These are phyloP conservation scores for Linanthus parryae DNA, from an alignment of 148 eudicot species.

Conservation along the genomic window DNA sequence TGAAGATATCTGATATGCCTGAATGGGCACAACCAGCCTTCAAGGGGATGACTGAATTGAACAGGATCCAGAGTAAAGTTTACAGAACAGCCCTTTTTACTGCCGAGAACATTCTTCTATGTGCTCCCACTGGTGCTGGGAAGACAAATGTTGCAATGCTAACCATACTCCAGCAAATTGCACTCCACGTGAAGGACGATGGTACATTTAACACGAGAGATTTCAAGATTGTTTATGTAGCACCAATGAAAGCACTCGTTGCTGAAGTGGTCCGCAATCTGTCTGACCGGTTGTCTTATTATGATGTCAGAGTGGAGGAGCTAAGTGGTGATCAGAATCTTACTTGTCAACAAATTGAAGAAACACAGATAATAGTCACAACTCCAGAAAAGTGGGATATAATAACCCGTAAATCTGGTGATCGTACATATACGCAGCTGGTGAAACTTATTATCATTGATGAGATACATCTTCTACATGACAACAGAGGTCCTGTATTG, in stretches of 20 bases:
- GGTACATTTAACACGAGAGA: slow-evolving; percentile 31
- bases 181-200: slow-evolving; percentile 35
- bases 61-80: slow-evolving; percentile 55
- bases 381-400: slow-evolving; percentile 69
- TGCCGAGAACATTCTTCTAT: slow-evolving; percentile 48
- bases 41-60: slow-evolving; percentile 43
- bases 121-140: slow-evolving; percentile 68
- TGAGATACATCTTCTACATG: slow-evolving; percentile 60
- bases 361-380: slow-evolving; percentile 58
- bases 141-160: slow-evolving; percentile 63
- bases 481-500: slow-evolving; percentile 56
- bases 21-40: slow-evolving; percentile 62
- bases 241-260: slow-evolving; percentile 60
- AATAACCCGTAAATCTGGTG: slow-evolving; percentile 56
- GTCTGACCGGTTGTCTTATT: slow-evolving; percentile 42
- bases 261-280: slow-evolving; percentile 60
- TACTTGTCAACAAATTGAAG: slow-evolving; percentile 49
- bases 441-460: slow-evolving; percentile 55
- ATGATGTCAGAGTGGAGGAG: slow-evolving; percentile 50
- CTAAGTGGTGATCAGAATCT: slow-evolving; percentile 57
- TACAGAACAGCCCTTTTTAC: slow-evolving; percentile 51
- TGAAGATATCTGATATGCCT: slow-evolving; percentile 52
- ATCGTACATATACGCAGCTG: slow-evolving; percentile 51
- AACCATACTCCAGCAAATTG: slow-evolving; percentile 55
- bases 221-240: slow-evolving; percentile 57